phyloP scores from a whole-genome alignment of 108 stramenopile species.

The Pseudonitzschia multiseries region DNA sequence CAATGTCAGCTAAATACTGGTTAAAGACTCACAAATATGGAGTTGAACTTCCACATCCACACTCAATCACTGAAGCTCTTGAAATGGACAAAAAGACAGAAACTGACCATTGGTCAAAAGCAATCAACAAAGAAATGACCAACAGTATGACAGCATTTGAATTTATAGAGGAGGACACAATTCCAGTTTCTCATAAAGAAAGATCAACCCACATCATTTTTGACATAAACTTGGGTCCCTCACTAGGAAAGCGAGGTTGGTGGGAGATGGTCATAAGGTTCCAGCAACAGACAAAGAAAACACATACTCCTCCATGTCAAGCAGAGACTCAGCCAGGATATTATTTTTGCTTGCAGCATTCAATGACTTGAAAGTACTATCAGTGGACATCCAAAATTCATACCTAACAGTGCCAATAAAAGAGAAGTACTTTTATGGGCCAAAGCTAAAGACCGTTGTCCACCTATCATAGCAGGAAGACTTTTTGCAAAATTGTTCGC shows the following conservation, averaged over 20 bases:
- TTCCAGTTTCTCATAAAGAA: too few relatives aligned
- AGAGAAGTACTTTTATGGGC: conserved; percentile 32
- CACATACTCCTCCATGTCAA: conserved; percentile 37
- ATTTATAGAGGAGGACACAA: too few relatives aligned
- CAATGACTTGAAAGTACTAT: conserved; percentile 28
- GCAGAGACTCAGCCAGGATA: conserved; percentile 45
- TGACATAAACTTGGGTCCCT: background rate
- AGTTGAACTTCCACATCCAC: too few relatives aligned
- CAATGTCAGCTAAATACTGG: too few relatives aligned
- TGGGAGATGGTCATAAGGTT: conserved; percentile 43
- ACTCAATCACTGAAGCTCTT: too few relatives aligned
- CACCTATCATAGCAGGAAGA: conserved; percentile 23
- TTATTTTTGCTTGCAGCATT: conserved; percentile 43
- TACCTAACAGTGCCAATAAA: conserved; percentile 30
- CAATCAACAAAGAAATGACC: too few relatives aligned
- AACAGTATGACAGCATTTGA: too few relatives aligned
- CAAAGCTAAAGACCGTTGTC: conserved; percentile 33
- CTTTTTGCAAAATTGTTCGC: conserved; percentile 25
- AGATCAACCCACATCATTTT: too few relatives aligned
- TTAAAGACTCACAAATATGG: too few relatives aligned
- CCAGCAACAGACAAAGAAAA: conserved; percentile 40
- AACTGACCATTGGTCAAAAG: too few relatives aligned
- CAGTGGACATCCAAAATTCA: conserved; percentile 45
- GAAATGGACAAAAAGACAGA: too few relatives aligned
- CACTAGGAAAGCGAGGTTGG: conserved; percentile 29